These are phyloP conservation scores for Vicia sativa DNA, from an alignment of 306 rosid genomes.

Conservation along the genomic window DNA sequence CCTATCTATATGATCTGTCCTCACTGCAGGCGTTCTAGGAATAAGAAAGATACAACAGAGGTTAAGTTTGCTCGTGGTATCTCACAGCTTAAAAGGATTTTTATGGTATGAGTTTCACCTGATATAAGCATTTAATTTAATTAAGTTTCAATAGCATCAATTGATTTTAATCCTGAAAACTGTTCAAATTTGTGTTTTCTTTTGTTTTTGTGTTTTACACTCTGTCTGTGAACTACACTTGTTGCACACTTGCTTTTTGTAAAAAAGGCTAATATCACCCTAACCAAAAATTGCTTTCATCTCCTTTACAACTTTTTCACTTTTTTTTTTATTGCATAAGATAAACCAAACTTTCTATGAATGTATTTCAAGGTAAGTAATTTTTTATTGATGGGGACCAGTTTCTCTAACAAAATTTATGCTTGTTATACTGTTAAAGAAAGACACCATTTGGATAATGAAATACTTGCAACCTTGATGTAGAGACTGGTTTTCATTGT, in stretches of 20 bases:
- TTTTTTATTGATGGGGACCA: constrained; percentile 14
- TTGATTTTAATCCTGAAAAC: constrained; percentile 20
- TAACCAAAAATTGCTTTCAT: constrained; percentile 16
- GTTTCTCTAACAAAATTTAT: constrained; percentile 28
- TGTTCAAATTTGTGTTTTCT: constrained; percentile 32
- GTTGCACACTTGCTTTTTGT: constrained; percentile 13
- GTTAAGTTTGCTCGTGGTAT: constrained; percentile 72
- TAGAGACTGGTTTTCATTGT: constrained; percentile 16
- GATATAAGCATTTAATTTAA: constrained; percentile 30
- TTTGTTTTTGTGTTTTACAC: constrained; percentile 11
- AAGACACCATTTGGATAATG: constrained; percentile 28
- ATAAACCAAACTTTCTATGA: constrained; percentile 22
- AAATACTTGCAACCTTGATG: constrained; percentile 20
- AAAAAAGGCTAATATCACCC: constrained; percentile 8
- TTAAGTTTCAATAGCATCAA: constrained; percentile 25
- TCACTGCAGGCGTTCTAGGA: constrained; percentile 70
- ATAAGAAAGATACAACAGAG: constrained; percentile 58
- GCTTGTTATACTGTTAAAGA: constrained; percentile 19
- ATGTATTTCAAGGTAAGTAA: constrained; percentile 19
- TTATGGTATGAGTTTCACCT: constrained; percentile 66
- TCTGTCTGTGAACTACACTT: constrained; percentile 23
- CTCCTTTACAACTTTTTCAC: constrained; percentile 17
- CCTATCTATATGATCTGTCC: constrained; percentile 92
- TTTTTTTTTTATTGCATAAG: constrained; percentile 22
- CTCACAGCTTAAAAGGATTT: constrained; percentile 91